Conservation (phyloP, 345 rosid species). For the Eucalyptus melliodora region DNA sequence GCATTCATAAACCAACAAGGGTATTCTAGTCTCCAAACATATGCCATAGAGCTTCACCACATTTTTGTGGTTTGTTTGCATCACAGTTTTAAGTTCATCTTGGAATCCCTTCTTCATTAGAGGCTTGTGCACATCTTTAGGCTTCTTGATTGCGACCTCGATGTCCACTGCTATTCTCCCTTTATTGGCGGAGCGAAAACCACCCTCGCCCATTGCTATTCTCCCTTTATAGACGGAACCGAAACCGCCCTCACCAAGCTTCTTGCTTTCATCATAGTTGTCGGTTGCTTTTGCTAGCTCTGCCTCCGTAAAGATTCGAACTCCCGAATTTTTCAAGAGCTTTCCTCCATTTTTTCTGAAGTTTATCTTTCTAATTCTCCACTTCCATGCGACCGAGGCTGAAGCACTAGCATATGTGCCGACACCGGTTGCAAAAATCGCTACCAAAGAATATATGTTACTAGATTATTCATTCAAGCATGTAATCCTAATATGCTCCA, state of each 20-base stretch:
- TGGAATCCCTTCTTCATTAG: neutral
- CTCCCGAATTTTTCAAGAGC: neutral
- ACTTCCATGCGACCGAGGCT: neutral
- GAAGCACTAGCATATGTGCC: too few relatives aligned
- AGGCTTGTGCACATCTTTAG: neutral
- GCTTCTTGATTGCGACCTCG: neutral
- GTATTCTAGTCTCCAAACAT: neutral
- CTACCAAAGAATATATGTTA: too few relatives aligned
- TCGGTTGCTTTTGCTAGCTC: neutral
- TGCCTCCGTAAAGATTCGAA: too few relatives aligned
- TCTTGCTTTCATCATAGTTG: too few relatives aligned
- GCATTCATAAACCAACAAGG: neutral
- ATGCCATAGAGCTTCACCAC: neutral
- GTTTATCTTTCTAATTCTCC: neutral
- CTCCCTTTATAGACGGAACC: neutral
- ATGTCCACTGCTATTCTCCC: neutral
- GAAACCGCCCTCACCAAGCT: accelerated
- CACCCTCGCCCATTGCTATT: neutral
- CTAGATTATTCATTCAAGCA: too few relatives aligned
- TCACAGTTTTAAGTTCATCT: neutral
- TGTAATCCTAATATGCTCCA: too few relatives aligned
- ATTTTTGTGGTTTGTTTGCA: neutral
- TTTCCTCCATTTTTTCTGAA: neutral
- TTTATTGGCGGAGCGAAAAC: accelerated
- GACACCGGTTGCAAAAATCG: too few relatives aligned